Percentiles rank a stretch among this genome's conserved stretches.
Conservation (phyloP, 2,329 filamentous ascomycete species). For the Pestalotiopsis sp. region DNA sequence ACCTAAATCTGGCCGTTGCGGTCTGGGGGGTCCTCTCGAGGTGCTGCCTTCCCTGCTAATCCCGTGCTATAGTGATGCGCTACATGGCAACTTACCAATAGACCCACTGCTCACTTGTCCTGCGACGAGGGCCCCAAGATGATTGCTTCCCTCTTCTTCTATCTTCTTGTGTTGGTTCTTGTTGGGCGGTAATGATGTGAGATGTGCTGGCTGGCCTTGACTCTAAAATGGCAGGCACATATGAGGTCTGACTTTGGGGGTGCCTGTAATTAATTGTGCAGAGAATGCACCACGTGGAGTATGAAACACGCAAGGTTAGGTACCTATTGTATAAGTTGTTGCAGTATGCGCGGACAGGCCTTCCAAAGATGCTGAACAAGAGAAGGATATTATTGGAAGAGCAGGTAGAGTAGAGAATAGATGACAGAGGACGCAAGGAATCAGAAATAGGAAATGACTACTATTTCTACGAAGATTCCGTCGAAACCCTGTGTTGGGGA, state of each 20-base stretch:
- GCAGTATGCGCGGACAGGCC: neutral
- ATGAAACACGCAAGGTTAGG: neutral
- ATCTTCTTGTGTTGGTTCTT: too few species aligned
- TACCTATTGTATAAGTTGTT: neutral
- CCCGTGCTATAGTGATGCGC: neutral
- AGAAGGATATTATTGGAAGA: too few species aligned
- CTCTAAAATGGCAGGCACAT: too few species aligned
- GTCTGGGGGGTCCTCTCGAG: neutral
- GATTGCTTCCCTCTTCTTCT: too few species aligned
- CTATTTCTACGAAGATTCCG: too few species aligned
- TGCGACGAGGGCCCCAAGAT: neutral
- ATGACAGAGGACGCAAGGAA: too few species aligned
- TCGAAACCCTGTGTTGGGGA: too few species aligned
- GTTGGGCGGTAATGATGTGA: neutral
- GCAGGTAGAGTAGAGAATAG: too few species aligned
- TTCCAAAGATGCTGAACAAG: too few species aligned
- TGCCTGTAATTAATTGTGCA: neutral
- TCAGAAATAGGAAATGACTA: too few species aligned
- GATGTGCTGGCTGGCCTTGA: neutral
- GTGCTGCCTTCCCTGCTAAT: neutral
- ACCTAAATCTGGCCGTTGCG: neutral
- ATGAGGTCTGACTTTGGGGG: too few species aligned
- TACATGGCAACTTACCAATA: neutral
- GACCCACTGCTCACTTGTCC: neutral
- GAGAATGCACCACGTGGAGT: neutral